These are phyloP conservation scores for Acaromyces ingoldii DNA, from an alignment of 1,284 basidiomycete genomes.

Conservation along the genomic window DNA sequence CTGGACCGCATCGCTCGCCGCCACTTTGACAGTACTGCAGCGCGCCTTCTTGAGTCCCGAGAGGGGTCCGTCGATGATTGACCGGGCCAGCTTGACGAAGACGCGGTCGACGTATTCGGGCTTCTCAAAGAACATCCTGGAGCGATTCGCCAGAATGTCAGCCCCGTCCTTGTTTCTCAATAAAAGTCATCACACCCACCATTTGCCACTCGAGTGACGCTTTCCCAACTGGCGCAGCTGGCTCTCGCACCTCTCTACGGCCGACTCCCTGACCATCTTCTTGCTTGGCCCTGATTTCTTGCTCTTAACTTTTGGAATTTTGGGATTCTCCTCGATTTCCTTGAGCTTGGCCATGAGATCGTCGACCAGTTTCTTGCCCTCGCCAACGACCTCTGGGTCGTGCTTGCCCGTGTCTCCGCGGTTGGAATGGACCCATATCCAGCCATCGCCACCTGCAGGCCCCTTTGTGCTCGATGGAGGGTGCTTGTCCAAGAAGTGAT, in stretches of 20 bases:
- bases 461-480: background rate
- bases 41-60: background rate
- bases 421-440: background rate
- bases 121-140: slow-evolving; percentile 1
- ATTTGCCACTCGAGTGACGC: background rate
- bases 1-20: background rate
- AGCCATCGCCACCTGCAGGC: background rate
- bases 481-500: background rate
- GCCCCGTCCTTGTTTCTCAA: background rate
- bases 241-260: background rate
- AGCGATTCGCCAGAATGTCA: too few relatives aligned
- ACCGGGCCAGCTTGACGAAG: background rate
- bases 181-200: background rate
- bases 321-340: background rate
- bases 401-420: too few relatives aligned
- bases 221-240: background rate
- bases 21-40: slow-evolving; percentile 1
- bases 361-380: background rate
- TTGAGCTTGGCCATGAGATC: background rate
- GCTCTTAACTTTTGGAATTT: slow-evolving; percentile 3
- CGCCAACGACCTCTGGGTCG: too few relatives aligned
- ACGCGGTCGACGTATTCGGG: background rate
- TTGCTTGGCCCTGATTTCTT: slow-evolving; percentile 2
- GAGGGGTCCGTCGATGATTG: slow-evolving; percentile 3
- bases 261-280: slow-evolving; percentile 1